Evolutionary conservation across 2,329 filamentous ascomycete species (phyloP).

Genomic region (Ceratocystis colombiana): DNA sequence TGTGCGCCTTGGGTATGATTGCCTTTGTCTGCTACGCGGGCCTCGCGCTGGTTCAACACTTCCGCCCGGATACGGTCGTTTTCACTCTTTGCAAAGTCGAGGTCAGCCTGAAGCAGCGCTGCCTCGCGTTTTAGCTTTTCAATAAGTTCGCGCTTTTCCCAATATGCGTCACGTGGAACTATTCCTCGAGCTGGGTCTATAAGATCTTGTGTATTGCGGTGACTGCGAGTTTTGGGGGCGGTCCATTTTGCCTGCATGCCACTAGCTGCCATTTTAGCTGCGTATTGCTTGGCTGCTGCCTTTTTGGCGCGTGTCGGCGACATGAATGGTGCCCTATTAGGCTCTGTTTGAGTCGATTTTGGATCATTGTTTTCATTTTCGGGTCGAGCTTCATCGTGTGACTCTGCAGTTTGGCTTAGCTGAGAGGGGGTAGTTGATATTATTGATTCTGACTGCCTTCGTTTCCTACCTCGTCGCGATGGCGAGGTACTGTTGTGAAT

Average conservation of each 20-base stretch:
- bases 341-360: background rate
- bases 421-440: conserved; percentile 40
- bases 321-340: background rate
- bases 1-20: background rate
- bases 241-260: conserved; percentile 20
- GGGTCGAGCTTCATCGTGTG: background rate
- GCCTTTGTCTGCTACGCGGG: background rate
- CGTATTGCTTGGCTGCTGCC: conserved; percentile 1
- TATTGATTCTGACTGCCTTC: conserved; percentile 14
- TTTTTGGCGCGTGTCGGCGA: conserved; percentile 20
- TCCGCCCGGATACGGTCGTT: conserved; percentile 43
- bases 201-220: conserved; percentile 28
- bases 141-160: conserved; percentile 43
- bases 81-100: conserved; percentile 48
- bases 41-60: conserved; percentile 28
- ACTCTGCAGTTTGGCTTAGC: conserved; percentile 27
- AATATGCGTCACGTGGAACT: conserved; percentile 36
- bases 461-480: conserved; percentile 11
- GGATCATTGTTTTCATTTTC: background rate
- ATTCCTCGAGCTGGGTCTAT: conserved; percentile 36
- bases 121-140: conserved; percentile 48
- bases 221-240: background rate
- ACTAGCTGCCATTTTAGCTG: conserved; percentile 16
- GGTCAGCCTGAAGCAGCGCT: conserved; percentile 46
- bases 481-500: conserved; percentile 36